Percentiles rank a stretch among this genome's conserved stretches.
phyloP scores from a whole-genome alignment of 2,329 filamentous ascomycete species.

The Monilinia polystroma region DNA sequence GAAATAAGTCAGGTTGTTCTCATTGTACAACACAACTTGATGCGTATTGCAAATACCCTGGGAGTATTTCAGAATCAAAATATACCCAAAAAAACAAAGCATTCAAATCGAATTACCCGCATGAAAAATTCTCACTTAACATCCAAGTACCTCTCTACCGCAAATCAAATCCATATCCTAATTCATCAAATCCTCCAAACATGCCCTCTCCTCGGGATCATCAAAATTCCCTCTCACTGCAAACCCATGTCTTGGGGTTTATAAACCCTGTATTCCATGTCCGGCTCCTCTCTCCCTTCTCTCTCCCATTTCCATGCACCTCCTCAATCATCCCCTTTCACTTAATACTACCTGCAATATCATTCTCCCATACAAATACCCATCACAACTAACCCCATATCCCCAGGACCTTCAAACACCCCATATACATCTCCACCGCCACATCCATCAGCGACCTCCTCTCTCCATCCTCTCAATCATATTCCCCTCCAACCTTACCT shows the following conservation, averaged over 20 bases:
- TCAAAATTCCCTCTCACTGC: conserved; percentile 43
- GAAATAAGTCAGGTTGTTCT: background rate
- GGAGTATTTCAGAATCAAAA: background rate
- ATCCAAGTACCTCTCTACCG: background rate
- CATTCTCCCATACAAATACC: conserved; percentile 31
- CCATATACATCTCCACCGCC: conserved; percentile 36
- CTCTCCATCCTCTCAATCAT: conserved; percentile 42
- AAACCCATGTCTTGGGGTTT: conserved; percentile 42
- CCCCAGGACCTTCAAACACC: conserved; percentile 41
- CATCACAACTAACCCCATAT: conserved; percentile 29
- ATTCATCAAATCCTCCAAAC: conserved; percentile 41
- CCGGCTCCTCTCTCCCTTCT: conserved; percentile 37
- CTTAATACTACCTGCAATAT: conserved; percentile 37
- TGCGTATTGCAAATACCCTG: background rate
- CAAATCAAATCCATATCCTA: conserved; percentile 30
- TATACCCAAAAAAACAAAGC: background rate
- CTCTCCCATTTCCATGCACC: conserved; percentile 27
- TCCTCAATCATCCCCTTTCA: background rate
- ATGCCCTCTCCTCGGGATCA: conserved; percentile 36
- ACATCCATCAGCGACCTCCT: background rate
- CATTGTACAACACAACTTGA: too few relatives aligned
- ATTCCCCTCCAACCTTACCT: conserved; percentile 38
- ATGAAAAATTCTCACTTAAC: background rate
- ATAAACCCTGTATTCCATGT: conserved; percentile 41
- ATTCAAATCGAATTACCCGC: too few relatives aligned